Evolutionary conservation across 176 grass and related monocot species (phyloP), one percentile per base, ranked within the genome.

Genomic region (Canna indica): DNA sequence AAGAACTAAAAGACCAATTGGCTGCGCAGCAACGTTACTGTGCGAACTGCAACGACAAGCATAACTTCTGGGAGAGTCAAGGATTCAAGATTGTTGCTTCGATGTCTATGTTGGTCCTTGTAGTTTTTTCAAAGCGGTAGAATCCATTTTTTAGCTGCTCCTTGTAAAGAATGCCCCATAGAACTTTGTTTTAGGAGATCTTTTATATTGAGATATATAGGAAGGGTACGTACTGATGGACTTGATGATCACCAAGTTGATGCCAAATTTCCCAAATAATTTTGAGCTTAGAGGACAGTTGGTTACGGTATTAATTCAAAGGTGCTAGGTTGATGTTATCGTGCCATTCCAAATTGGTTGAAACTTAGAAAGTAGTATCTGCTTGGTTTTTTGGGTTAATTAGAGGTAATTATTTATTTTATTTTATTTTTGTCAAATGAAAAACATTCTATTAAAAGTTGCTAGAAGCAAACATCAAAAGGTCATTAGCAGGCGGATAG

Each of bases 81-180:
- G 82, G 84, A 20, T 97, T 97, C 78, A 97, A 93, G 76, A 90
- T 90, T 65, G 62, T 90, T 1, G 89, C 85, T 47, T 90, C 89
- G 1, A 87, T 93, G 77, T 83, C 84, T 1, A 97, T 97, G 89
- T 36, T 97, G 4, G 86, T 75, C 12, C 59, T 93, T 5, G 80
- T 93, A 61, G 71, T 87, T 34, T 70, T 92, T 20, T 70, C 86
- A 75, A 97, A 88, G 47, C 81, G 82, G 33, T 91, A 77, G 63
- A 66, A 9, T 66, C 20, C 18, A 54, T 39, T n/a, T 26, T 66
- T 13, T 20, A 39, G 16, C 8, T 14, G 33, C 10, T 34, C 34
- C 35, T 25, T 66, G 35, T 66, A 66, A 39, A 66, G 17, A 38
- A 33, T 33, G 30, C 29, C 12, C 33, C 6, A n/a, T 11, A 38